Evolutionary conservation across 2,329 filamentous ascomycete genomes (phyloP), one percentile per base, ranked within the genome.

Genomic region (Xylaria sp.): DNA sequence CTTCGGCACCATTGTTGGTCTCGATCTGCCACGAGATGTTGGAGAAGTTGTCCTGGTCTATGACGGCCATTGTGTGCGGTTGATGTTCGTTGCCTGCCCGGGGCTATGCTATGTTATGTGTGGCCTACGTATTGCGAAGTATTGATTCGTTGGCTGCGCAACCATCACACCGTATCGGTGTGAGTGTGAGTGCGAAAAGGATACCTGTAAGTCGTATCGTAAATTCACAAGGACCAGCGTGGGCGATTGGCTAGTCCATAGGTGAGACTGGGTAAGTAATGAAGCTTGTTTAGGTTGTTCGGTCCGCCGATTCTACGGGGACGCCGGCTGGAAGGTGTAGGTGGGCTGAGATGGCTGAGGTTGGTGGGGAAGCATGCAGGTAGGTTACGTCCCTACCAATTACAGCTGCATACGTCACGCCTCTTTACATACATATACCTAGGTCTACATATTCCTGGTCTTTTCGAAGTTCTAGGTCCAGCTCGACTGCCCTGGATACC

Each of bases 1-100:
- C 69, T 23, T 74, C 77, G 50, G 81, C 79, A 68, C 84, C 81
- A 67, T 84, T 84, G 54, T 87, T 86, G 68, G 55, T 58, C 20
- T 91, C 89, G 78, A 89, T 90, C 74, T 88, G 86, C 93, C 93
- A 97, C 68, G 91, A 91, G 71, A 95, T 89, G 78, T 89, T 92
- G 78, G 93, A 92, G 81, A 96, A 96, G 82, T 92, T 91, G 81
- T 93, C 91, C 77, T 78, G 83, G 76, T 87, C 85, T 73, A 85
- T 83, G 75, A 84, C 83, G 70, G 84, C 81, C 83, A 84, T 84
- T n/a, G 69, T 70, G 70, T 70, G 70, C 66, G 71, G 69, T 69
- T 67, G 72, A 69, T 71, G 67, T 55, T 46, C 8, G 41, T n/a
- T 46, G 41, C 41, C 41, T 46, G 15, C 41, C 6, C 41, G 3